These are phyloP conservation scores for Ophiocordyceps camponoti-floridani DNA, from an alignment of 2,329 filamentous ascomycete genomes.

Conservation along the genomic window DNA sequence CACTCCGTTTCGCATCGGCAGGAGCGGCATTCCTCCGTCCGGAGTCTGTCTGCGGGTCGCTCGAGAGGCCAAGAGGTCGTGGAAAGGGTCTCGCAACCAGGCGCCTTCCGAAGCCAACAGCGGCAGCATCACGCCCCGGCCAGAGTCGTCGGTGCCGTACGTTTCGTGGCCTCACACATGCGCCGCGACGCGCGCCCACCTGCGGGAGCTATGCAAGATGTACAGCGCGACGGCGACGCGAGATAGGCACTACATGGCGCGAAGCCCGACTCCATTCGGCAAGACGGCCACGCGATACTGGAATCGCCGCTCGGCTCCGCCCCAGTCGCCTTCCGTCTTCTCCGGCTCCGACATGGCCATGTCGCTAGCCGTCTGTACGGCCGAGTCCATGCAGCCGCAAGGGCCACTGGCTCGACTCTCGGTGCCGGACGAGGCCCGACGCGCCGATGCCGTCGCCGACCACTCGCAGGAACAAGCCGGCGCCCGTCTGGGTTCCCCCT, in stretches of 20 bases:
- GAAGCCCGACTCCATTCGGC: conserved; percentile 37
- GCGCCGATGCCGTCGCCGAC: background rate
- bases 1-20: conserved; percentile 45
- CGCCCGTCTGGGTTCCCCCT: conserved; percentile 33
- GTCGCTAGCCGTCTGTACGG: conserved; percentile 43
- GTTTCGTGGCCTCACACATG: conserved; percentile 47
- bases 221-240: conserved; percentile 28
- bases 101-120: conserved; percentile 20
- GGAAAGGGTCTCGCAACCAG: conserved; percentile 39
- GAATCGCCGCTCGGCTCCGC: conserved; percentile 29
- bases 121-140: conserved; percentile 37
- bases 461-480: conserved; percentile 4
- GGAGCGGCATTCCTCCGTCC: conserved; percentile 44
- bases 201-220: conserved; percentile 43
- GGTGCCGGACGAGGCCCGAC: conserved; percentile 14
- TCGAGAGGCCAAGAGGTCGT: conserved; percentile 46
- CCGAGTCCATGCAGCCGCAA: conserved; percentile 45
- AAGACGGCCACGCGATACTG: conserved; percentile 29
- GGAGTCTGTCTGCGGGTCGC: conserved; percentile 48
- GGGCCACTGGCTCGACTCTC: conserved; percentile 43
- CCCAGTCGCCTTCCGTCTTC: conserved; percentile 30
- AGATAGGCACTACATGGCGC: conserved; percentile 27
- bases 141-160: conserved; percentile 25
- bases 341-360: conserved; percentile 43
- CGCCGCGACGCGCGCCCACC: conserved; percentile 41